Evolutionary conservation across 2,329 filamentous ascomycete genomes (phyloP).

Genomic region (Aureobasidium sp.): DNA sequence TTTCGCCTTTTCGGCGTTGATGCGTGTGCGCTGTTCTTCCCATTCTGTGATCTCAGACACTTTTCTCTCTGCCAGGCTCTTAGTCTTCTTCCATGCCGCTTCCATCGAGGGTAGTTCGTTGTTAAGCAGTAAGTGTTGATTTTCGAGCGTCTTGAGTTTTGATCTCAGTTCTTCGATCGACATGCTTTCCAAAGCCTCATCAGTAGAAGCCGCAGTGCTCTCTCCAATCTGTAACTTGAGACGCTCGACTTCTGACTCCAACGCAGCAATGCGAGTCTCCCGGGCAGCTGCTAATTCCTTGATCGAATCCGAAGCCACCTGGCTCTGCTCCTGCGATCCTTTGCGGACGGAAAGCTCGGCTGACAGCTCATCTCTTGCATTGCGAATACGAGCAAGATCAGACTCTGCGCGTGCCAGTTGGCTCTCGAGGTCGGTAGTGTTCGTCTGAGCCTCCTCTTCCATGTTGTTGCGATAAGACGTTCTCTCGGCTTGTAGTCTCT

Average conservation of each 20-base stretch:
- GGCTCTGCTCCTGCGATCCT: constrained; percentile 67
- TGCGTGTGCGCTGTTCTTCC: constrained; percentile 67
- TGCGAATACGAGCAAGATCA: constrained; percentile 77
- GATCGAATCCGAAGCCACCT: constrained; percentile 59
- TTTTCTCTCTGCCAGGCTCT: constrained; percentile 76
- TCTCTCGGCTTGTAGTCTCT: constrained; percentile 76
- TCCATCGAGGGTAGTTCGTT: constrained; percentile 84
- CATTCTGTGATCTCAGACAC: constrained; percentile 64
- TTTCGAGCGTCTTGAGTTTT: constrained; percentile 66
- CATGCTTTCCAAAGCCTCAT: constrained; percentile 45
- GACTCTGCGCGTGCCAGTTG: constrained; percentile 73
- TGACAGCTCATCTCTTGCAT: constrained; percentile 72
- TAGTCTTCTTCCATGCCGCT: constrained; percentile 81
- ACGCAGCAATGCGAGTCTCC: constrained; percentile 66
- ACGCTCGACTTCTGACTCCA: constrained; percentile 76
- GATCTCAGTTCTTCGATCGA: constrained; percentile 61
- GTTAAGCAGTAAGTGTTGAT: constrained; percentile 74
- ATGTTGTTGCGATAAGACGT: constrained; percentile 72
- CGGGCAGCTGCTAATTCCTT: constrained; percentile 73
- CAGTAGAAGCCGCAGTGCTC: constrained; percentile 21
- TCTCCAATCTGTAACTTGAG: constrained; percentile 50
- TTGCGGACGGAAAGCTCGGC: constrained; percentile 76
- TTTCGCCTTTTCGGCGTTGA: constrained; percentile 85
- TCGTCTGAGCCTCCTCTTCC: constrained; percentile 66
- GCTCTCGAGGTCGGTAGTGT: constrained; percentile 69